A percentile compares a stretch with the other conserved stretches of the same genome.
phyloP scores from a whole-genome alignment of 2,329 filamentous ascomycete species.

The Fusarium paranaense region DNA sequence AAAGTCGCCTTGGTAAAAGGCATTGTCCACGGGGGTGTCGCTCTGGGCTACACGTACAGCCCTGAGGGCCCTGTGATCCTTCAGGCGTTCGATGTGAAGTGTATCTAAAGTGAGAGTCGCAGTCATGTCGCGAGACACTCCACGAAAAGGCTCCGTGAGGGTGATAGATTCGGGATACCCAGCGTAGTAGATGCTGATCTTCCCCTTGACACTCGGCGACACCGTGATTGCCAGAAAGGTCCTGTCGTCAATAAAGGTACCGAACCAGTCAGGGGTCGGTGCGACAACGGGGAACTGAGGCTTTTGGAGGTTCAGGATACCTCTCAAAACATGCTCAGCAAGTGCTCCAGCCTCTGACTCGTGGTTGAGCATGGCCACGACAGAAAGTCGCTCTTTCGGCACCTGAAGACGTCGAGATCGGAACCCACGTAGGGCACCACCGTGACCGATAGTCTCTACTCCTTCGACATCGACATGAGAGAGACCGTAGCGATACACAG shows the following conservation, averaged over 20 bases:
- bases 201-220: slow-evolving; percentile 7
- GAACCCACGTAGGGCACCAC: slow-evolving; percentile 28
- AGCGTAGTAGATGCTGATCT: slow-evolving; percentile 19
- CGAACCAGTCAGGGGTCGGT: slow-evolving; percentile 8
- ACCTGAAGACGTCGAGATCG: slow-evolving; percentile 24
- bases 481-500: slow-evolving; percentile 18
- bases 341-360: slow-evolving; percentile 24
- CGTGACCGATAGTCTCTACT: slow-evolving; percentile 13
- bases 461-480: slow-evolving; percentile 20
- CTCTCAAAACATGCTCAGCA: slow-evolving; percentile 12
- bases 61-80: slow-evolving; percentile 23
- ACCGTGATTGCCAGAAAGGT: slow-evolving; percentile 30
- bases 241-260: slow-evolving; percentile 22
- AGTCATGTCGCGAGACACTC: slow-evolving; percentile 19
- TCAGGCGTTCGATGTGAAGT: slow-evolving; percentile 19
- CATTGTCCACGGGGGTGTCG: background rate
- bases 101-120: slow-evolving; percentile 8
- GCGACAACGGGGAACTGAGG: slow-evolving; percentile 11
- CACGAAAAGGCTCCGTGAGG: slow-evolving; percentile 18
- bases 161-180: slow-evolving; percentile 28
- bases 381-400: slow-evolving; percentile 23
- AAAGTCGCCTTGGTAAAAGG: slow-evolving; percentile 14
- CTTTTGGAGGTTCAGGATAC: slow-evolving; percentile 14
- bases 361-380: slow-evolving; percentile 30
- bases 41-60: slow-evolving; percentile 10